Evolutionary conservation across 169 alveolate genomes (phyloP).

Genomic region (Miamiensis avidus): DNA sequence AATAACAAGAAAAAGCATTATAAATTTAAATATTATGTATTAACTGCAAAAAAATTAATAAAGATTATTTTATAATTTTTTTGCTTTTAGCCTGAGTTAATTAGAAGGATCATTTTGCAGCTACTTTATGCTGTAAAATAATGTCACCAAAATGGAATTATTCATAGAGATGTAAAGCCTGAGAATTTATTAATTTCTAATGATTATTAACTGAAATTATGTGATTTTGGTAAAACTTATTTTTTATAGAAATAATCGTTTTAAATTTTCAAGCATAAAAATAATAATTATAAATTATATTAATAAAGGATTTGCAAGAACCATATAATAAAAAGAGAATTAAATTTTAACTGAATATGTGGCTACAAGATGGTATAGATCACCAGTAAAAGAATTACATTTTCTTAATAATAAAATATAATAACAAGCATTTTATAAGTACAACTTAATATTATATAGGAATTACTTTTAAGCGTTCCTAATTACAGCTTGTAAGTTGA

Average conservation of each 20-base stretch:
- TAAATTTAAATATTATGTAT: no score
- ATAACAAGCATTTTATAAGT: neutral
- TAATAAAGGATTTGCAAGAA: conserved; percentile 65
- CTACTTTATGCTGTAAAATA: conserved; percentile 46
- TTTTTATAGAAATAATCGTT: no score
- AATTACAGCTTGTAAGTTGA: conserved; percentile 79
- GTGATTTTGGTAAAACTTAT: conserved; percentile 24
- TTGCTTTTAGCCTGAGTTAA: conserved; percentile 16
- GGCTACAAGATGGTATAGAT: conserved; percentile 82
- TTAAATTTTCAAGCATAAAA: no score
- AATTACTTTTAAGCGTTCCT: conserved; percentile 54
- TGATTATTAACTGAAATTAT: conserved; percentile 12
- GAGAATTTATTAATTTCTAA: conserved; percentile 53
- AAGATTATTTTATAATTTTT: neutral
- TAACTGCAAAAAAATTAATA: no score
- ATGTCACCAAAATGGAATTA: conserved; percentile 51
- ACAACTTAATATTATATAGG: conserved; percentile 7
- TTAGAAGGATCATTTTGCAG: conserved; percentile 44
- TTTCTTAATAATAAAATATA: no score
- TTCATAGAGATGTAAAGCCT: conserved; percentile 66
- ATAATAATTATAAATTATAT: no score
- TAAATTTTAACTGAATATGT: conserved; percentile 82
- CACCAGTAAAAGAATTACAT: conserved; percentile 53
- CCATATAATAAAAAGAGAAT: conserved; percentile 20
- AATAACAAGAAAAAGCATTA: no score